A percentile compares a stretch with the other conserved stretches of the same genome.
Conservation (phyloP, 2,329 filamentous ascomycete genomes). For the Pyricularia grisea region DNA sequence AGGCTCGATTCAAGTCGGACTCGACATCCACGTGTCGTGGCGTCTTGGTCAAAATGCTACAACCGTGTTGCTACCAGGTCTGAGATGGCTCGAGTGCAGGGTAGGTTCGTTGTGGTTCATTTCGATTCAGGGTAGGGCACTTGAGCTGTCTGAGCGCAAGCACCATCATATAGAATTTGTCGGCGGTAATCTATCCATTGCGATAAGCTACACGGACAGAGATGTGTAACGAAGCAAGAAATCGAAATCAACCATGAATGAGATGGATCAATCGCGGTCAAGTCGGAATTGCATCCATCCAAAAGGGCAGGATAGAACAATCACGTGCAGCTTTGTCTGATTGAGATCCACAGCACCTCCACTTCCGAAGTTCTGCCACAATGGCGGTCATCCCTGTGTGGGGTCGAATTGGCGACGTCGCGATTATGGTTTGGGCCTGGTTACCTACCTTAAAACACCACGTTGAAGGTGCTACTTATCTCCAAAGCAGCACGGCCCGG, state of each 20-base stretch:
- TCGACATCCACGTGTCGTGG: no score
- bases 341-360: not conserved
- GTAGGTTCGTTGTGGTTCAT: not conserved
- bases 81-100: not conserved
- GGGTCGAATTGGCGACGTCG: constrained; percentile 20
- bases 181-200: no score
- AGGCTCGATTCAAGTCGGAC: no score
- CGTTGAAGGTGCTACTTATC: constrained; percentile 2
- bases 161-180: no score
- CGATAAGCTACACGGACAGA: no score
- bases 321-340: not conserved
- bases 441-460: not conserved
- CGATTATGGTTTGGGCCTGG: constrained; percentile 10
- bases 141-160: no score
- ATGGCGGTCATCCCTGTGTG: constrained; percentile 4
- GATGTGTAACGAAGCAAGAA: no score
- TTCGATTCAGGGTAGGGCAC: not conserved
- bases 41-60: no score
- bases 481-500: constrained; percentile 2
- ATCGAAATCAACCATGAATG: no score
- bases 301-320: not conserved
- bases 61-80: no score
- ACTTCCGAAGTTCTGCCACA: not conserved
- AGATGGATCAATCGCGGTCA: not conserved
- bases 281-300: not conserved